These are phyloP conservation scores for Voacanga thouarsii DNA, from an alignment of 257 asterid species.

Conservation along the genomic window DNA sequence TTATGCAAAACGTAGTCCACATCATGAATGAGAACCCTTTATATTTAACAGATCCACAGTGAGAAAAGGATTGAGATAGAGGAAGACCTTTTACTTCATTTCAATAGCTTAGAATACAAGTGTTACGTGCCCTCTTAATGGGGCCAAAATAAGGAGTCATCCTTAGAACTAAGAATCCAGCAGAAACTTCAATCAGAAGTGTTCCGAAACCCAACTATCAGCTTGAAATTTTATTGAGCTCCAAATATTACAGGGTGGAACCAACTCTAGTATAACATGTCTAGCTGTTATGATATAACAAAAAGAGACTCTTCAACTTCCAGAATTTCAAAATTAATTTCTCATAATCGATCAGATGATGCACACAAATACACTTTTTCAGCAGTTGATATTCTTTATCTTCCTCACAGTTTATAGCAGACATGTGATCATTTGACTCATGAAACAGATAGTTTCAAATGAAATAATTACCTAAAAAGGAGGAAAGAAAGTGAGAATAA, in stretches of 20 bases:
- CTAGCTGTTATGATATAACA: background rate
- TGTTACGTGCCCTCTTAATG: background rate
- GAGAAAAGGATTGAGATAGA: background rate
- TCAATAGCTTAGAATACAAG: background rate
- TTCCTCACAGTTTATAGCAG: background rate
- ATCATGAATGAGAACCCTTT: background rate
- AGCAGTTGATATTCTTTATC: background rate
- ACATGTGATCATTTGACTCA: background rate
- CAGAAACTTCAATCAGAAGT: background rate
- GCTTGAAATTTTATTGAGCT: background rate
- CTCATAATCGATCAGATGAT: no score
- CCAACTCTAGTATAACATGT: background rate
- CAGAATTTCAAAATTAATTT: background rate
- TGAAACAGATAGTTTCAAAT: background rate
- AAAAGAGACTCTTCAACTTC: background rate
- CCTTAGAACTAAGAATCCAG: background rate
- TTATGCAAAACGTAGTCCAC: background rate
- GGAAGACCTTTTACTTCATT: background rate
- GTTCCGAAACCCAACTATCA: background rate
- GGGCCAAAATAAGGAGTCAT: background rate
- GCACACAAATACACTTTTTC: background rate
- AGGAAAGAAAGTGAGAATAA: background rate
- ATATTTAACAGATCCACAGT: background rate
- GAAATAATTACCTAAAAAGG: background rate
- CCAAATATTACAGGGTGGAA: no score